Evolutionary conservation across 2,329 filamentous ascomycete genomes (phyloP).

Genomic region (Botryosphaeria dothidea): DNA sequence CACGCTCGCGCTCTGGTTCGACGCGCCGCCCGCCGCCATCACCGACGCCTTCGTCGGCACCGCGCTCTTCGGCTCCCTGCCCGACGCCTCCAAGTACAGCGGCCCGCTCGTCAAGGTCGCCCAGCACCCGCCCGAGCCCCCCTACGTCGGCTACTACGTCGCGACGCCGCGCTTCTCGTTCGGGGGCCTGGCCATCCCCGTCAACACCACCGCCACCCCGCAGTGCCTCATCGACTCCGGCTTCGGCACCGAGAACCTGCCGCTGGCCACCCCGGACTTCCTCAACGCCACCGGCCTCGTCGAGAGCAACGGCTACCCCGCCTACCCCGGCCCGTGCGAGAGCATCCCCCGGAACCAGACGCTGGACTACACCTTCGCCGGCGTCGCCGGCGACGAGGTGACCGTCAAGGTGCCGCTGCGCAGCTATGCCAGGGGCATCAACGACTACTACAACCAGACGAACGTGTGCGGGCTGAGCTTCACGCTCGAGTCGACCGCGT

Average conservation of each 20-base stretch:
- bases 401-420: conserved; percentile 2
- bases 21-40: conserved; percentile 27
- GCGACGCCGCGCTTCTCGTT: background rate
- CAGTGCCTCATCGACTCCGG: conserved; percentile 37
- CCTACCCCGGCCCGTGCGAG: conserved; percentile 2
- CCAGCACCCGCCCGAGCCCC: conserved; percentile 21
- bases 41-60: conserved; percentile 31
- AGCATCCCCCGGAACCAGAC: background rate
- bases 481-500: conserved; percentile 23
- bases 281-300: conserved; percentile 26
- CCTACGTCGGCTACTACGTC: conserved; percentile 2
- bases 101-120: conserved; percentile 34
- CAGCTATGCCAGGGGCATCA: conserved; percentile 6
- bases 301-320: background rate
- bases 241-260: conserved; percentile 28
- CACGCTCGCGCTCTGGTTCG: conserved; percentile 39
- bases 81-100: conserved; percentile 32
- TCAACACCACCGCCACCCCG: background rate
- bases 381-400: conserved; percentile 19
- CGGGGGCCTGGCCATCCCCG: background rate
- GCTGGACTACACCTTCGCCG: conserved; percentile 10
- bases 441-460: conserved; percentile 5
- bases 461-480: conserved; percentile 21
- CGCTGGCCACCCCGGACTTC: conserved; percentile 24
- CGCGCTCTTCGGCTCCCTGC: conserved; percentile 37